These are phyloP conservation scores for Endogone sp. DNA, from an alignment of 192 early-diverging fungal genomes.

Conservation along the genomic window DNA sequence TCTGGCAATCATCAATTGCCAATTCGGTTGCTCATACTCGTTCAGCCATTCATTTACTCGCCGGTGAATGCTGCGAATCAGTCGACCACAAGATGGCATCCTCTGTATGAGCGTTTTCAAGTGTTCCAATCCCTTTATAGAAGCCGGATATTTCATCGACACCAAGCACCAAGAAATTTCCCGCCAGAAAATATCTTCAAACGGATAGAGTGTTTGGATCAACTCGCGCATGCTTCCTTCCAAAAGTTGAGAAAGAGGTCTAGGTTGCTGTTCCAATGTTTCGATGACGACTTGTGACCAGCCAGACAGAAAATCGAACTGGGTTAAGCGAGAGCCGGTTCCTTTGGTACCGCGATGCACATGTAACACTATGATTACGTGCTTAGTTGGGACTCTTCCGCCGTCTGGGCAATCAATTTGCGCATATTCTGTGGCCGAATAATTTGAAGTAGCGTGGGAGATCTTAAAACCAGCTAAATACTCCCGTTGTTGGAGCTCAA, in stretches of 20 bases:
- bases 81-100: not conserved
- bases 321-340: not conserved
- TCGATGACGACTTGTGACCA: conserved; percentile 15
- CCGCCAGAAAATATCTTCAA: conserved; percentile 16
- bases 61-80: not conserved
- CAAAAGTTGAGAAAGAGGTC: conserved; percentile 5
- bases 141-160: conserved; percentile 18
- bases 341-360: not conserved
- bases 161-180: conserved; percentile 21
- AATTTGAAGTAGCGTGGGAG: too few relatives aligned
- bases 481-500: not conserved
- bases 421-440: too few relatives aligned
- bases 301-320: conserved; percentile 10
- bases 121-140: conserved; percentile 8
- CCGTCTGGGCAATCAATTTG: not conserved
- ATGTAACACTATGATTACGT: not conserved
- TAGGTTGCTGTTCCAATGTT: conserved; percentile 6
- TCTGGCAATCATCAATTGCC: conserved; percentile 10
- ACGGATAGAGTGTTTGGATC: conserved; percentile 9
- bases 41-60: conserved; percentile 7
- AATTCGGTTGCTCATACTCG: not conserved
- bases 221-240: conserved; percentile 6
- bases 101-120: not conserved
- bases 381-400: not conserved
- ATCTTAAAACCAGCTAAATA: too few relatives aligned